A percentile compares a stretch with the other conserved stretches of the same genome.
phyloP scores from a whole-genome alignment of 2,329 filamentous ascomycete genomes.

The Penicillium capsulatum region DNA sequence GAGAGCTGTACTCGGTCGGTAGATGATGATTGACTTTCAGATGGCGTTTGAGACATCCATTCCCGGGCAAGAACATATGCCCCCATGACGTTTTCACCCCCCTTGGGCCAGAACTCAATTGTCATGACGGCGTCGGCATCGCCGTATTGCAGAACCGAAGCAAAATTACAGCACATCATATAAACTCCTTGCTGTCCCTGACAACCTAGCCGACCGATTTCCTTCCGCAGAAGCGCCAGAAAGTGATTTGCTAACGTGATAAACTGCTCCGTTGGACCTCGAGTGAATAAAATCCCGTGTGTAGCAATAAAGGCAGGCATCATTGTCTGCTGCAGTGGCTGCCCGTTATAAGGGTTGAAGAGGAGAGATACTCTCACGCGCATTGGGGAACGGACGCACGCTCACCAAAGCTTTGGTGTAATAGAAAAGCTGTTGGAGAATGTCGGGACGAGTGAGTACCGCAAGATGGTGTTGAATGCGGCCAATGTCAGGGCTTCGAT shows the following conservation, averaged over 20 bases:
- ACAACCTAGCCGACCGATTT: slow-evolving; percentile 49
- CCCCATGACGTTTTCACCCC: slow-evolving; percentile 18
- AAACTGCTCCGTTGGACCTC: slow-evolving; percentile 36
- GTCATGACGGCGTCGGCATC: slow-evolving; percentile 31
- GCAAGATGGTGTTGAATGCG: slow-evolving; percentile 85
- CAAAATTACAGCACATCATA: slow-evolving; percentile 53
- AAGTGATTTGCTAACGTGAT: slow-evolving; percentile 40
- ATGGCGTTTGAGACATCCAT: slow-evolving; percentile 9
- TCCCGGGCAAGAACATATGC: slow-evolving; percentile 18
- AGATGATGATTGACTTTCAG: neutral
- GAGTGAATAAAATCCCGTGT: slow-evolving; percentile 49
- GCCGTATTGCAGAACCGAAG: slow-evolving; percentile 56
- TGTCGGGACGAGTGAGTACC: slow-evolving; percentile 56
- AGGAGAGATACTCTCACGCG: slow-evolving; percentile 56
- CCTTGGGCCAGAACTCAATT: neutral
- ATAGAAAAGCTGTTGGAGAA: slow-evolving; percentile 56
- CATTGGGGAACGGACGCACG: slow-evolving; percentile 53
- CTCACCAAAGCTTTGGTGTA: slow-evolving; percentile 57
- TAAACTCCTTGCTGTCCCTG: slow-evolving; percentile 52
- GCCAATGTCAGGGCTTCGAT: slow-evolving; percentile 69
- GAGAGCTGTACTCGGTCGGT: too few species aligned
- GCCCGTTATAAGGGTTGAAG: slow-evolving; percentile 49
- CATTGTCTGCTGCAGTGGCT: slow-evolving; percentile 33
- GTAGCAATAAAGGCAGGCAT: slow-evolving; percentile 52
- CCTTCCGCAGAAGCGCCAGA: slow-evolving; percentile 43